These are phyloP conservation scores for Pythium oligandrum DNA, from an alignment of 352 stramenopile genomes.

Conservation along the genomic window DNA sequence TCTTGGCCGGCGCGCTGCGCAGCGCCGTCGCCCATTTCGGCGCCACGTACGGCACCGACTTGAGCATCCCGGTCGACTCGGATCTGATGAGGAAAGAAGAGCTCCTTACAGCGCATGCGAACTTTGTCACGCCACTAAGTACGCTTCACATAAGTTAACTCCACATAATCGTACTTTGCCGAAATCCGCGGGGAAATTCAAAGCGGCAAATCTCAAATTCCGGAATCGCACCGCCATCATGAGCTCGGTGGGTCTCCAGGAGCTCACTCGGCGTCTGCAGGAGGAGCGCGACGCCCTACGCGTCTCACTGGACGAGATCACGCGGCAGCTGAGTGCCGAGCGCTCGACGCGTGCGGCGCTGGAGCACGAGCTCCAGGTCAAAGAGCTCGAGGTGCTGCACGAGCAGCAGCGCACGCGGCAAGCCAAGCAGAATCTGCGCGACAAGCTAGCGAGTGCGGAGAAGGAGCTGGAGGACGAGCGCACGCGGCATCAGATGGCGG, in stretches of 20 bases:
- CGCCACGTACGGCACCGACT: constrained; percentile 51
- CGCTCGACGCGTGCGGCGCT: constrained; percentile 26
- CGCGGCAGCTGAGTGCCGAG: constrained; percentile 36
- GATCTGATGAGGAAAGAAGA: not conserved
- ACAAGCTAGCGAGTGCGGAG: constrained; percentile 43
- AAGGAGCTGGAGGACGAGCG: constrained; percentile 61
- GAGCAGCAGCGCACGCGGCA: constrained; percentile 57
- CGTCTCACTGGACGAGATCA: constrained; percentile 44
- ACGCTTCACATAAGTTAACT: not conserved
- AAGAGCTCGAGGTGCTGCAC: constrained; percentile 63
- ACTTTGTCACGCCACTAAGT: constrained; percentile 1
- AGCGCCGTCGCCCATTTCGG: constrained; percentile 56
- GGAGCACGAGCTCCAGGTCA: constrained; percentile 59
- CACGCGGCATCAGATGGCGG: constrained; percentile 41
- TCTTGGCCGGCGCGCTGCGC: constrained; percentile 34
- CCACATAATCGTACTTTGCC: constrained; percentile 8
- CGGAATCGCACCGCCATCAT: constrained; percentile 1
- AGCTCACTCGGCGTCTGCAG: constrained; percentile 58
- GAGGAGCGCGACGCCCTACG: constrained; percentile 54
- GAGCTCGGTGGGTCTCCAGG: constrained; percentile 24
- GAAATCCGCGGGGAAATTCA: constrained; percentile 3
- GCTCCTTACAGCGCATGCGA: too few species aligned
- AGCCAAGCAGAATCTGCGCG: constrained; percentile 36
- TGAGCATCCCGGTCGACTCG: constrained; percentile 34
- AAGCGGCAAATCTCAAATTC: not conserved